Evolutionary conservation across 164 flowering plant genomes (phyloP), one percentile per base, ranked within the genome.

Genomic region (Sedum album): DNA sequence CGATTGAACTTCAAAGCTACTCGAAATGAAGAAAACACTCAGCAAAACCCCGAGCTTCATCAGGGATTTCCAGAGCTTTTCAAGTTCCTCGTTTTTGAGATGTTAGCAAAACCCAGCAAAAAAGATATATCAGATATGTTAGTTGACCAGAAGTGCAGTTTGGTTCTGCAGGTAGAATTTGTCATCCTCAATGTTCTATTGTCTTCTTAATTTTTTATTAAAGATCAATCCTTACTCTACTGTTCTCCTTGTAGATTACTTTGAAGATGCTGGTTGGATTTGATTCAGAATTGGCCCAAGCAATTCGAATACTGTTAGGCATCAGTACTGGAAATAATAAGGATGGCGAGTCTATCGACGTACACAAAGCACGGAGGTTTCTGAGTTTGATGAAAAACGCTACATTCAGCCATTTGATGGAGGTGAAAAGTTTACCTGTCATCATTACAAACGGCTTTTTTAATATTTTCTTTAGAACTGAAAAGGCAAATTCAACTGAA

Each of bases 361-460:
- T 21, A 21, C 38, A 38, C 62, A 68, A 36, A 30, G 82, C 69
- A 18, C 70, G 71, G 26, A 70, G 76, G 33, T 69, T 85, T 67
- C 23, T 78, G 41, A 73, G 76, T 66, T 77, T 76, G 69, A 71
- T 90, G 75, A 82, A 87, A 78, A 89, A 88, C 75, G 82, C 84
- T 77, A 83, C 92, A 69, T 90, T 67, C 74, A 90, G 98, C 79
- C 98, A 87, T 83, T 75, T 93, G 71, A 87, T 93, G 96, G 98
- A 93, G 91, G 98, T 88, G 65, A 69, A 67, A 17, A 2, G 53
- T 46, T 28, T 60, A n/a, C 55, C 6, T 35, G 4, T 13, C 38
- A 7, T 35, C 38, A 3, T 35, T 35, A 35, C 7, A 51, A 7
- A 28, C 38, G 1, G 30, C 21, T n/a, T 70, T 70, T 20, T 20